phyloP scores from a whole-genome alignment of 208 protist genomes.

The Novymonas esmeraldas region DNA sequence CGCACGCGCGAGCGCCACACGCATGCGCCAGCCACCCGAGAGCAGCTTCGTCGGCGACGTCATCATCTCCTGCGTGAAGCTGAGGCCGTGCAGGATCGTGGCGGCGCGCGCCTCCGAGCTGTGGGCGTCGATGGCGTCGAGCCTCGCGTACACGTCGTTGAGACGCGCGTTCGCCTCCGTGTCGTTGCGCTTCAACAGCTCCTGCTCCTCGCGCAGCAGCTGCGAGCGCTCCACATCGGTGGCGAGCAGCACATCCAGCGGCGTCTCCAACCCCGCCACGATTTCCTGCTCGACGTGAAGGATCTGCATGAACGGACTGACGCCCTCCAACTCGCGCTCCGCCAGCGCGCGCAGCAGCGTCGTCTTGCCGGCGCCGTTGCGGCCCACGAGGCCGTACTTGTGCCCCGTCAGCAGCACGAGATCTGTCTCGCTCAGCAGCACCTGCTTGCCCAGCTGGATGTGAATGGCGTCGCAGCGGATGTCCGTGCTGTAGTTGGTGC shows the following conservation, averaged over 20 bases:
- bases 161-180: conserved; percentile 81
- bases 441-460: conserved; percentile 90
- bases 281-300: conserved; percentile 99
- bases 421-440: conserved; percentile 82
- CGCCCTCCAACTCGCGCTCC: conserved; percentile 91
- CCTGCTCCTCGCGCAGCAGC: conserved; percentile 93
- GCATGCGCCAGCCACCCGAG: conserved; percentile 98
- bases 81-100: conserved; percentile 92
- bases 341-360: conserved; percentile 95
- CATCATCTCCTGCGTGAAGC: conserved; percentile 96
- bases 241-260: conserved; percentile 89
- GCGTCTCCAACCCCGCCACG: conserved; percentile 72
- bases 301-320: conserved; percentile 97
- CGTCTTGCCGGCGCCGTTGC: conserved; percentile 95
- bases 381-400: conserved; percentile 97
- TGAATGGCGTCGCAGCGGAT: conserved; percentile 89
- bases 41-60: conserved; percentile 78
- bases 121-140: conserved; percentile 96
- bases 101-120: conserved; percentile 89
- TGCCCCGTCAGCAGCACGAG: conserved; percentile 84
- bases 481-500: conserved; percentile 76
- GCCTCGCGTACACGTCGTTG: conserved; percentile 93
- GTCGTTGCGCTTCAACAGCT: conserved; percentile 84
- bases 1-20: conserved; percentile 96
- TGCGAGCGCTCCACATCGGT: conserved; percentile 92